These are phyloP conservation scores for Aurinia saxatilis DNA, from an alignment of 345 rosid species.

Conservation along the genomic window DNA sequence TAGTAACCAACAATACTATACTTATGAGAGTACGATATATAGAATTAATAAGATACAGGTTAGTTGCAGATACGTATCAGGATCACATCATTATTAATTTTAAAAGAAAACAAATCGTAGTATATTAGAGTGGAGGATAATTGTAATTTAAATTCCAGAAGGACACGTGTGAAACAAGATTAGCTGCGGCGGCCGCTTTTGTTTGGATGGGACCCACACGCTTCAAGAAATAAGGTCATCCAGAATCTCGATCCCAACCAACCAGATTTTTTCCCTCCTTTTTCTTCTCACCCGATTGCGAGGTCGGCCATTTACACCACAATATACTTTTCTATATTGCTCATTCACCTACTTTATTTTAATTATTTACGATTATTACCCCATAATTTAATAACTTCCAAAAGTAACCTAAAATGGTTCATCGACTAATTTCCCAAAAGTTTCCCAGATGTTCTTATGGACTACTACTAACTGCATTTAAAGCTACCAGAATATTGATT, in stretches of 20 bases:
- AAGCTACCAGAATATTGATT: not conserved
- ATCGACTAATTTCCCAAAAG: no score
- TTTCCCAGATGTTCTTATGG: no score
- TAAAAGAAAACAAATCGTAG: not conserved
- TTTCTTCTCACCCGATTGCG: slow-evolving; percentile 9
- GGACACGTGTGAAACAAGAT: slow-evolving; percentile 49
- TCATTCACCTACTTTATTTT: not conserved
- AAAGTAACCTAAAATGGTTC: not conserved
- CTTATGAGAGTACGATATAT: not conserved
- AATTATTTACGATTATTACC: not conserved
- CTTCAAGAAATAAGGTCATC: slow-evolving; percentile 25
- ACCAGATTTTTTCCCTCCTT: slow-evolving; percentile 20
- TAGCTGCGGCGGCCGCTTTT: slow-evolving; percentile 51
- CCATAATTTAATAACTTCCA: not conserved
- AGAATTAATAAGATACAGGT: slow-evolving; percentile 1
- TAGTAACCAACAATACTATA: no score
- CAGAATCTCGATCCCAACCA: slow-evolving; percentile 41
- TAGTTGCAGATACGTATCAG: slow-evolving; percentile 3
- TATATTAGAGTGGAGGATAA: not conserved
- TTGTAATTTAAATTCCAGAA: not conserved
- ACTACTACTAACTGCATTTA: not conserved
- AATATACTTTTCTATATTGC: not conserved
- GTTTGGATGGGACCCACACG: slow-evolving; percentile 34
- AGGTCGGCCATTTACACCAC: slow-evolving; percentile 24
- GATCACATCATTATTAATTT: not conserved